These are phyloP conservation scores for Eimeria sp. DNA, from an alignment of 169 alveolate species.

Conservation along the genomic window DNA sequence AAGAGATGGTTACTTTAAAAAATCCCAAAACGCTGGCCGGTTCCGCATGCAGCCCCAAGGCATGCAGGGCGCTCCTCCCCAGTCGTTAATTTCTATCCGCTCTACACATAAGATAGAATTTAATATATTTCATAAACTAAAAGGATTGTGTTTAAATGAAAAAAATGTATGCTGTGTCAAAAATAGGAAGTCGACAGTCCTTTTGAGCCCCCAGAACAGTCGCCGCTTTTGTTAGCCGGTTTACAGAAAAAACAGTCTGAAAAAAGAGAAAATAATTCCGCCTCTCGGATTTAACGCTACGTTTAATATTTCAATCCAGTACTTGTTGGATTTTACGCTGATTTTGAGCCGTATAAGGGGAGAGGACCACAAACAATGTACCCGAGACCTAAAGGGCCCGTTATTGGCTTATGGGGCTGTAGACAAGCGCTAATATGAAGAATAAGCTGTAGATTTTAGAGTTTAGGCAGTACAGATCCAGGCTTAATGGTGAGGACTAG, in stretches of 20 bases:
- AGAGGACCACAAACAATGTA: no score
- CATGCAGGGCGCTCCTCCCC: not conserved
- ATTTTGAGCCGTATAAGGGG: no score
- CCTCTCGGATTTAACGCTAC: not conserved
- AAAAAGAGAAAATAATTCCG: not conserved
- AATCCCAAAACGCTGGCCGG: not conserved
- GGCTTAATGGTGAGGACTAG: no score
- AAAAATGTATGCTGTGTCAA: not conserved
- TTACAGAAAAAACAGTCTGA: not conserved
- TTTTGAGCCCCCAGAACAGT: not conserved
- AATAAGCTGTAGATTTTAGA: no score
- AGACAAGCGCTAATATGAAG: no score
- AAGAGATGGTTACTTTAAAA: not conserved
- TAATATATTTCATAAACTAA: no score
- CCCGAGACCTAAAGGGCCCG: no score
- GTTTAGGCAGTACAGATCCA: no score
- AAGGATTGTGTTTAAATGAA: not conserved
- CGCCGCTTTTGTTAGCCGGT: not conserved
- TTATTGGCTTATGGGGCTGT: no score
- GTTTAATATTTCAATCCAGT: no score
- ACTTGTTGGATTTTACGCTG: no score
- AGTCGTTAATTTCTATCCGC: not conserved
- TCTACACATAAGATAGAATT: no score
- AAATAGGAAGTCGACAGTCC: not conserved
- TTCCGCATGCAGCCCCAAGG: constrained; percentile 34